Base-by-base conservation (phyloP, 441 rosid genomes). In the Populus hybrid region DNA sequence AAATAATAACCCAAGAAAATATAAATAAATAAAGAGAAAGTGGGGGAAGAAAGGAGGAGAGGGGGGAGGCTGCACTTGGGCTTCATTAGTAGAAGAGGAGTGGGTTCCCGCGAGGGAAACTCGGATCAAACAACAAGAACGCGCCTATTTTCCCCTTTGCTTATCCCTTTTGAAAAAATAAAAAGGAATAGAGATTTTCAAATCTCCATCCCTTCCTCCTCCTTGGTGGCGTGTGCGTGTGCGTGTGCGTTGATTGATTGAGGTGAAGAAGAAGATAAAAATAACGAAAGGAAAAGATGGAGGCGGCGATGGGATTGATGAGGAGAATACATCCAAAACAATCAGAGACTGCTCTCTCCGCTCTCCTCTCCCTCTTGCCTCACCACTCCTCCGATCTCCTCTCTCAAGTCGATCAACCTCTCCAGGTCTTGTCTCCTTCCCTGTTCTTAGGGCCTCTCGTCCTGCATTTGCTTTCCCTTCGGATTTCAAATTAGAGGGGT, bases 361-460 rank as follows among this genome's bases (percentile, higher is more conserved):
- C 98, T 73, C 99, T 93, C 67, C 88, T 95, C 71, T 88, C 89
- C 85, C 98, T 95, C 75, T 61, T 93, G 75, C 98, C 99, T 67
- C 87, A 89, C 70, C 96, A 90, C 85, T 93, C 98, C 83, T 88
- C 98, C 67, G 97, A 95, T 92, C 97, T 95, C 74, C 96, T 93
- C 87, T 89, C 98, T 83, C 99, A 95, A 89, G 95, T 95, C 80
- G 94, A 93, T 80, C 96, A 91, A 85, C 98, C 98, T 77, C 99
- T 95, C 63, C 98, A 93, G 97, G 98, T 93, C 34, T 66, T n/a
- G 75, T 70, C 12, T 69, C 73, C 61, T 36, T 67, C 79, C 32
- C 76, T 57, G 61, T 46, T 26, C 24, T n/a, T 40, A n/a, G 66
- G 0, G 10, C 18, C 1, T 0, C 36, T 67, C 23, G 72, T 65